These are phyloP conservation scores for Aureobasidium sp. DNA, from an alignment of 2,329 filamentous ascomycete species.

Conservation along the genomic window DNA sequence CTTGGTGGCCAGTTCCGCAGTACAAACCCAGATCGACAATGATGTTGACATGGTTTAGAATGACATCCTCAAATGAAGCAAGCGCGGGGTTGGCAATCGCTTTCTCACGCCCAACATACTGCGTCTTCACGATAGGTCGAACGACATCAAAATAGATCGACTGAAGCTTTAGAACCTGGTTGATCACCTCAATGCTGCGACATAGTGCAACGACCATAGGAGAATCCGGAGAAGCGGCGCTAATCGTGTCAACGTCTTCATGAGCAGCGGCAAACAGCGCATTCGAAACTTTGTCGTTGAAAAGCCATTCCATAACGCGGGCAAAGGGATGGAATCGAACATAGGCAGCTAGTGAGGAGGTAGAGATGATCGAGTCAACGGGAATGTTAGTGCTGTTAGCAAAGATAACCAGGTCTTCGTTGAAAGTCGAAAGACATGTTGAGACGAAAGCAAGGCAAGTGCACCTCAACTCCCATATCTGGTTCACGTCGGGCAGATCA, in stretches of 20 bases:
- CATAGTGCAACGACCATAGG: slow-evolving; percentile 74
- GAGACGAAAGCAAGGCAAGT: slow-evolving; percentile 79
- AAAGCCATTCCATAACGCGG: slow-evolving; percentile 96
- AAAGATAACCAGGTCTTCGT: slow-evolving; percentile 84
- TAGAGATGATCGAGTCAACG: slow-evolving; percentile 67
- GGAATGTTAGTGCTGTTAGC: slow-evolving; percentile 70
- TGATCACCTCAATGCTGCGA: slow-evolving; percentile 75
- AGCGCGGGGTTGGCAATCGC: slow-evolving; percentile 69
- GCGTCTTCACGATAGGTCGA: slow-evolving; percentile 65
- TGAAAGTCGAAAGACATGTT: slow-evolving; percentile 76
- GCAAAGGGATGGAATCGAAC: slow-evolving; percentile 86
- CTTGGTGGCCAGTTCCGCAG: slow-evolving; percentile 74
- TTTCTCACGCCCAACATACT: slow-evolving; percentile 52
- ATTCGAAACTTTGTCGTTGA: slow-evolving; percentile 81
- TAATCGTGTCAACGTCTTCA: slow-evolving; percentile 65
- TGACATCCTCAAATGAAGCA: slow-evolving; percentile 84
- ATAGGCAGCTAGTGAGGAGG: slow-evolving; percentile 71
- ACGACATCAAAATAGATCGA: slow-evolving; percentile 88
- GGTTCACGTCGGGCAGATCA: slow-evolving; percentile 59
- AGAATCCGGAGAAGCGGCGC: slow-evolving; percentile 66
- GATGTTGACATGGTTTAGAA: slow-evolving; percentile 71
- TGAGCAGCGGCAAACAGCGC: slow-evolving; percentile 73
- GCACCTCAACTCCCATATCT: slow-evolving; percentile 66
- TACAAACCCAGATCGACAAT: slow-evolving; percentile 81
- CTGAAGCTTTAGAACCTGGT: slow-evolving; percentile 76